A percentile compares a stretch with the other conserved stretches of the same genome.
Evolutionary conservation across 1,284 basidiomycete genomes (phyloP).

Genomic region (Irpex rosettiformis): DNA sequence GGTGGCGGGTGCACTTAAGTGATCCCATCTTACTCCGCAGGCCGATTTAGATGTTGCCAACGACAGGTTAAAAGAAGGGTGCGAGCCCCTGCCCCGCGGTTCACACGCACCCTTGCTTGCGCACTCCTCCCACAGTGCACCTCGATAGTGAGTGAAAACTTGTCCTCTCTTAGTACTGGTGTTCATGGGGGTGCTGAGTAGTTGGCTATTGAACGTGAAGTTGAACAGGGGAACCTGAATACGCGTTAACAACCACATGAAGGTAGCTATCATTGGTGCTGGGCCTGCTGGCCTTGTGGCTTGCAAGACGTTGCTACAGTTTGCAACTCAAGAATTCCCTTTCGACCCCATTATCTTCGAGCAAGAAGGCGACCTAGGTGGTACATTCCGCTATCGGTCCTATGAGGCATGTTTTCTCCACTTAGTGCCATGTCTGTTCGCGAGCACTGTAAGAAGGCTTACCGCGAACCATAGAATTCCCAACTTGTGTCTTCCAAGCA

Average conservation of each 20-base stretch:
- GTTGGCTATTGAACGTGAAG: too few species aligned
- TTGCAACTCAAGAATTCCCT: constrained; percentile 36
- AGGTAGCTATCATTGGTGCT: constrained; percentile 42
- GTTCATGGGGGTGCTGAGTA: too few species aligned
- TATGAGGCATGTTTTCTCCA: constrained; percentile 34
- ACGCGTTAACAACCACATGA: too few species aligned
- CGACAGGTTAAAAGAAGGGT: too few species aligned
- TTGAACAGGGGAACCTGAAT: too few species aligned
- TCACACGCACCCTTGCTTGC: not conserved
- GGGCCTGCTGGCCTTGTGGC: constrained; percentile 60
- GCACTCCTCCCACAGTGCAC: not conserved
- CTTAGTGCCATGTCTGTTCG: too few species aligned
- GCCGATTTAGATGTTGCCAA: not conserved
- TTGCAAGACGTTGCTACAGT: constrained; percentile 53
- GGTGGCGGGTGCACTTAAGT: too few species aligned
- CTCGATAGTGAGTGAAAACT: not conserved
- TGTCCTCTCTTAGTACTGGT: too few species aligned
- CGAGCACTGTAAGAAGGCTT: too few species aligned
- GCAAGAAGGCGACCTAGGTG: constrained; percentile 58
- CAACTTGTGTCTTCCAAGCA: constrained; percentile 58
- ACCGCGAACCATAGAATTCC: constrained; percentile 56
- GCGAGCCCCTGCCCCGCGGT: too few species aligned
- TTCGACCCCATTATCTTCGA: constrained; percentile 56
- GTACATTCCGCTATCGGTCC: constrained; percentile 50
- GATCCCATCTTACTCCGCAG: not conserved